phyloP scores from a whole-genome alignment of 257 asterid species.

The Haberlea rhodopensis region DNA sequence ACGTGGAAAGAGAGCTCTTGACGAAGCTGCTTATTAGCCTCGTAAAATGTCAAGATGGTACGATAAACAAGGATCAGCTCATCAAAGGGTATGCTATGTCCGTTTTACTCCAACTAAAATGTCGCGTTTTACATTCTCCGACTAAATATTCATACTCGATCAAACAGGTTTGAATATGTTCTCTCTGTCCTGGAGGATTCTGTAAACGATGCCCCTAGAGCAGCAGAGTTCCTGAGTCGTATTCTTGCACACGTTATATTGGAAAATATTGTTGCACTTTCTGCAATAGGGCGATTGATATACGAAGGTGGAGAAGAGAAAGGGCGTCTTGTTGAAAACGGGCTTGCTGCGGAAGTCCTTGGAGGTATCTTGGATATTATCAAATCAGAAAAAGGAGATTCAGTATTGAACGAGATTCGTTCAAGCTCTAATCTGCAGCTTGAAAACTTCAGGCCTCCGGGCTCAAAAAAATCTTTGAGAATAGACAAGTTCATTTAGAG shows the following conservation, averaged over 20 bases:
- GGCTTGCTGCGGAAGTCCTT: slow-evolving; percentile 61
- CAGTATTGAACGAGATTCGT: slow-evolving; percentile 46
- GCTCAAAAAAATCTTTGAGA: slow-evolving; percentile 30
- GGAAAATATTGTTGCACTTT: slow-evolving; percentile 44
- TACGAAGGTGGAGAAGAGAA: slow-evolving; percentile 56
- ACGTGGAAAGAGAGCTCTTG: slow-evolving; percentile 64
- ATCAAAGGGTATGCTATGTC: slow-evolving; percentile 58
- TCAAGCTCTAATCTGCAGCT: slow-evolving; percentile 43
- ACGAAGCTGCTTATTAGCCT: slow-evolving; percentile 71
- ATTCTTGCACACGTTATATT: slow-evolving; percentile 42
- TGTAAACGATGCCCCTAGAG: slow-evolving; percentile 70
- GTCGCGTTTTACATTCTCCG: slow-evolving; percentile 8
- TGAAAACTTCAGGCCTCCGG: slow-evolving; percentile 49
- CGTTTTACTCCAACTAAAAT: neutral
- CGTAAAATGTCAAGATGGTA: slow-evolving; percentile 45
- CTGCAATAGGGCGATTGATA: slow-evolving; percentile 46
- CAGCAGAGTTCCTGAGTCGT: slow-evolving; percentile 57
- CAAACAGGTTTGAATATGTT: slow-evolving; percentile 61
- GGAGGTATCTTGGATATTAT: slow-evolving; percentile 46
- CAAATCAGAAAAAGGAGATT: slow-evolving; percentile 57
- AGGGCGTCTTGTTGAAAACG: slow-evolving; percentile 49
- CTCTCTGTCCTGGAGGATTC: slow-evolving; percentile 59
- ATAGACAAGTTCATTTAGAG: slow-evolving; percentile 45
- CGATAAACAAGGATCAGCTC: slow-evolving; percentile 60
- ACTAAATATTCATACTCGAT: slow-evolving; percentile 8